These are phyloP conservation scores for Vigna radiata DNA, from an alignment of 306 rosid genomes.

Conservation along the genomic window DNA sequence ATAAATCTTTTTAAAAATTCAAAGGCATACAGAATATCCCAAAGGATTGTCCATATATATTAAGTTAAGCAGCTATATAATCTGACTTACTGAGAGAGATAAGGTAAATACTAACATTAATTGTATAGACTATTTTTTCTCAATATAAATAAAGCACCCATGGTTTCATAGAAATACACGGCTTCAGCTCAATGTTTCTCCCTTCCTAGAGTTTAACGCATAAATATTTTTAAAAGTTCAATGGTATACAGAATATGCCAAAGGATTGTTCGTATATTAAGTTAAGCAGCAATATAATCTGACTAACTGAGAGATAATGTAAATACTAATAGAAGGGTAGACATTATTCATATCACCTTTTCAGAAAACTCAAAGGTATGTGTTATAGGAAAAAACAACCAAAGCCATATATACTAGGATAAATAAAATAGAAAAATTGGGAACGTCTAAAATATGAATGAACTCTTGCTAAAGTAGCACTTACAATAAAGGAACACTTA, in stretches of 20 bases:
- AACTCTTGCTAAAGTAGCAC: conserved; percentile 12
- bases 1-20: too few species aligned
- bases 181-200: too few species aligned
- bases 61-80: too few species aligned
- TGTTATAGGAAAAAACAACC: not conserved
- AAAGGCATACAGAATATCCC: too few species aligned
- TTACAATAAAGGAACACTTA: conserved; percentile 12
- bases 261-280: not conserved
- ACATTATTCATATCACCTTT: conserved; percentile 9
- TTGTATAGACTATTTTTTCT: too few species aligned
- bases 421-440: conserved; percentile 25
- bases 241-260: not conserved
- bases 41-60: too few species aligned
- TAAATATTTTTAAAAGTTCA: not conserved
- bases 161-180: too few species aligned
- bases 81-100: too few species aligned
- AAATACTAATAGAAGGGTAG: not conserved
- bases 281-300: conserved; percentile 6
- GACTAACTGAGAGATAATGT: too few species aligned
- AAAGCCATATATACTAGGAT: conserved; percentile 21
- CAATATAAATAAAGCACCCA: too few species aligned
- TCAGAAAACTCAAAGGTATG: conserved; percentile 10
- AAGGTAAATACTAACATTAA: too few species aligned
- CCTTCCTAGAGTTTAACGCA: not conserved
- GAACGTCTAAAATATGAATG: not conserved